Base-by-base conservation (phyloP, 2,329 filamentous ascomycete genomes). In the Bisporella sp. region DNA sequence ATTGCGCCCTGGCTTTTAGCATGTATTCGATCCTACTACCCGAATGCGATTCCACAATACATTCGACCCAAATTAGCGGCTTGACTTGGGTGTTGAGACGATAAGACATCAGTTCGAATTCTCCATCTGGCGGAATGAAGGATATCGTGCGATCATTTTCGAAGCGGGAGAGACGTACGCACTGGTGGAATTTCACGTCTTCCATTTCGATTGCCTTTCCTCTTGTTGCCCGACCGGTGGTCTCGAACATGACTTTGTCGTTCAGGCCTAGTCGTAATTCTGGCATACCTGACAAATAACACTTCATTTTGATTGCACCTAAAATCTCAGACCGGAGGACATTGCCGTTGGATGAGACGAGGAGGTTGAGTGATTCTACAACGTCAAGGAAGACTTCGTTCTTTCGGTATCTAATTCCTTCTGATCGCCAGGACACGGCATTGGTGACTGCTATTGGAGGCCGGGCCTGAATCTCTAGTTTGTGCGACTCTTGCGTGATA, bases 231-330 rank as follows among this genome's bases (percentile, higher is more conserved):
- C 93, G 81, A 31, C 93, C 93, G 0, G 93, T 99, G 4, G 90
- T 95, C 73, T 99, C 93, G 65, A 99, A 99, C 93, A 99, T 99
- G 69, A 89, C 93, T 73, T 99, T 99, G 75, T 99, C 93, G 73
- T 99, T 99, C 66, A 99, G 73, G 4, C 93, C 93, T 46, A 99
- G 72, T 31, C 93, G 85, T 64, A 99, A 72, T 72, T 99, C 93
- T 8, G 93, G 93, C 93, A 99, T 99, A 52, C 93, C 93, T 44
- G 89, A 96, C 12, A 99, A 78, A 67, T 99, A 99, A 72, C 93
- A 99, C 73, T 99, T 99, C 93, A 99, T 96, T 75, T 99, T 99
- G 69, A 99, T 85, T 41, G 93, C 91, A 49, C 93, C 93, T 29
- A 99, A 77, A 62, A 99, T 99, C 73, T 99, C 93, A 6, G 90